phyloP scores from a whole-genome alignment of 192 early-diverging fungal genomes.

The Entomortierella chlamydospora region DNA sequence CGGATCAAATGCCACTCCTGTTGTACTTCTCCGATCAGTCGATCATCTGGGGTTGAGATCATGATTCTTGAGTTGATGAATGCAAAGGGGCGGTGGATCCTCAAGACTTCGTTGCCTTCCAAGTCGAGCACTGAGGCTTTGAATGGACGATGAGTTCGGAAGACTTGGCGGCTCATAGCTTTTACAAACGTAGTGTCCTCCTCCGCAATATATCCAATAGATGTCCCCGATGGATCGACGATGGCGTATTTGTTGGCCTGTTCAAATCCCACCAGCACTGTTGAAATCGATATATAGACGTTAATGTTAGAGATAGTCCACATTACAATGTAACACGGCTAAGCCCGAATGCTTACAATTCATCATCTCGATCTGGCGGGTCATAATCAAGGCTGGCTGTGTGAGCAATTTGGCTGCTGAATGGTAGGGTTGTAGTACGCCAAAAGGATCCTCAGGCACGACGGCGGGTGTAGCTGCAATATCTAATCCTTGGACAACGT shows the following conservation, averaged over 20 bases:
- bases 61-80: conserved; percentile 83
- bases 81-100: conserved; percentile 77
- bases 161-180: conserved; percentile 74
- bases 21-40: conserved; percentile 83
- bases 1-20: conserved; percentile 88
- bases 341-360: conserved; percentile 65
- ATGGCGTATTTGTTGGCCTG: conserved; percentile 91
- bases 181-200: conserved; percentile 71
- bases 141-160: conserved; percentile 80
- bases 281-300: not conserved
- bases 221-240: conserved; percentile 68
- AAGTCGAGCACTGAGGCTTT: conserved; percentile 79
- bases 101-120: conserved; percentile 77
- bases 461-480: conserved; percentile 44
- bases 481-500: conserved; percentile 36
- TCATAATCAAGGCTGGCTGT: conserved; percentile 73
- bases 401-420: conserved; percentile 55
- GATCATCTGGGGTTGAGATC: conserved; percentile 69
- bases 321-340: conserved; percentile 20
- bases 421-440: conserved; percentile 38
- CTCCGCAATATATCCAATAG: conserved; percentile 88
- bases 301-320: not conserved
- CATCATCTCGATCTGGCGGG: conserved; percentile 86
- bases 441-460: conserved; percentile 48
- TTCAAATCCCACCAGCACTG: conserved; percentile 73